Evolutionary conservation across 495 filamentous ascomycete genomes (phyloP).

Genomic region (Hyaloscypha finlandica): DNA sequence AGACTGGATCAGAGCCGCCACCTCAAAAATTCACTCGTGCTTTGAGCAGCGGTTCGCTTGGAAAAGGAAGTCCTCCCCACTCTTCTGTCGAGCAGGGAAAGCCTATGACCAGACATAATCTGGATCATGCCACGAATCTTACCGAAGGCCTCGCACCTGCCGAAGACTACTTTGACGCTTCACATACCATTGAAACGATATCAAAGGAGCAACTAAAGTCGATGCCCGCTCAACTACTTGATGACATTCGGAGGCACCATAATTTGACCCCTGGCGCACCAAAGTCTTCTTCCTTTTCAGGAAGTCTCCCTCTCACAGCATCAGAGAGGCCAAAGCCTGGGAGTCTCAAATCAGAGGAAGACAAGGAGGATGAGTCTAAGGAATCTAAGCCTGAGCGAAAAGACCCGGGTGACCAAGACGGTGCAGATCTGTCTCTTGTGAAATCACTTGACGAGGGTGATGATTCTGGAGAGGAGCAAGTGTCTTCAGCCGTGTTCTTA

Average conservation of each 20-base stretch:
- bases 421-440: conserved; percentile 14
- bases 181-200: conserved; percentile 15
- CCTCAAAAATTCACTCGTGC: neutral
- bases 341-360: neutral
- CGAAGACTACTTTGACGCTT: conserved; percentile 25
- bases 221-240: conserved; percentile 54
- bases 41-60: neutral
- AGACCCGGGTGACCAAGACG: conserved; percentile 1
- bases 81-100: neutral
- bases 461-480: conserved; percentile 88
- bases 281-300: conserved; percentile 54
- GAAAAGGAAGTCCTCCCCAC: neutral
- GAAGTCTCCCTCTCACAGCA: conserved; percentile 51
- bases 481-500: conserved; percentile 90
- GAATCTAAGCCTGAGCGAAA: neutral
- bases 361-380: conserved; percentile 4
- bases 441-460: conserved; percentile 52
- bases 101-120: neutral
- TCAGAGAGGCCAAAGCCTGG: conserved; percentile 32
- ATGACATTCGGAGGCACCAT: conserved; percentile 61
- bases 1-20: neutral
- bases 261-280: conserved; percentile 58
- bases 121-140: neutral
- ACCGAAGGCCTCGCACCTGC: conserved; percentile 16
- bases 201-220: conserved; percentile 33